phyloP scores from a whole-genome alignment of 768 basidiomycete genomes.

The Panus rudis region DNA sequence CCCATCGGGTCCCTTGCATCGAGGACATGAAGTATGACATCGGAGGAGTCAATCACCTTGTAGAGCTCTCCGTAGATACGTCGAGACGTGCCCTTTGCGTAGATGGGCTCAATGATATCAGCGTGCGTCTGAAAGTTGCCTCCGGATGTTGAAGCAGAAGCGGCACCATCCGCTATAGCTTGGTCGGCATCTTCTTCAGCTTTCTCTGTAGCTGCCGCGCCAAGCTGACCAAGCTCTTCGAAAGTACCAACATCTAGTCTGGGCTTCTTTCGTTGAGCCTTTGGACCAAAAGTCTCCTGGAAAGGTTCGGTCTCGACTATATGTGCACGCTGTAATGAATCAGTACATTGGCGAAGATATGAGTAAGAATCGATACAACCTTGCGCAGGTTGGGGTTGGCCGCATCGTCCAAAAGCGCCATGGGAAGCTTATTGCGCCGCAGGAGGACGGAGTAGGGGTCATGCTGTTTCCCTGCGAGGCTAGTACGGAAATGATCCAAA shows the following conservation, averaged over 20 bases:
- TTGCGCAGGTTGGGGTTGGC: conserved; percentile 75
- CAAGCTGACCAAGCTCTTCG: conserved; percentile 75
- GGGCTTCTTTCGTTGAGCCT: conserved; percentile 89
- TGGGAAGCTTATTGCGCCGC: conserved; percentile 91
- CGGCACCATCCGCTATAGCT: conserved; percentile 36
- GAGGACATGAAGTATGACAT: conserved; percentile 90
- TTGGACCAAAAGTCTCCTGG: conserved; percentile 89
- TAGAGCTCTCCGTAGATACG: conserved; percentile 98
- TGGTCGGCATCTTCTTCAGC: conserved; percentile 38
- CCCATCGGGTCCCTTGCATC: conserved; percentile 95
- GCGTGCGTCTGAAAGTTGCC: conserved; percentile 60
- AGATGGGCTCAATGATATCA: conserved; percentile 84
- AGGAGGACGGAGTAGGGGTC: conserved; percentile 96
- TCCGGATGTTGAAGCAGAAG: conserved; percentile 37
- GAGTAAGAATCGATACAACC: conserved; percentile 30
- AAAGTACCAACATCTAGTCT: conserved; percentile 85
- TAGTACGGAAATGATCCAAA: conserved; percentile 92
- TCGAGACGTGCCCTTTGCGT: conserved; percentile 89
- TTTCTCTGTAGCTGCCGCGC: conserved; percentile 48
- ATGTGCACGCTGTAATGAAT: conserved; percentile 60
- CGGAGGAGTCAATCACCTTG: conserved; percentile 98
- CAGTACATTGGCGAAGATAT: not conserved
- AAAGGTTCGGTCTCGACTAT: conserved; percentile 97
- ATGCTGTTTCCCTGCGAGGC: conserved; percentile 74
- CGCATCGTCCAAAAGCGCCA: conserved; percentile 91